phyloP scores from a whole-genome alignment of 2,329 filamentous ascomycete species.

The Teratosphaeria pseudoeucalypti region DNA sequence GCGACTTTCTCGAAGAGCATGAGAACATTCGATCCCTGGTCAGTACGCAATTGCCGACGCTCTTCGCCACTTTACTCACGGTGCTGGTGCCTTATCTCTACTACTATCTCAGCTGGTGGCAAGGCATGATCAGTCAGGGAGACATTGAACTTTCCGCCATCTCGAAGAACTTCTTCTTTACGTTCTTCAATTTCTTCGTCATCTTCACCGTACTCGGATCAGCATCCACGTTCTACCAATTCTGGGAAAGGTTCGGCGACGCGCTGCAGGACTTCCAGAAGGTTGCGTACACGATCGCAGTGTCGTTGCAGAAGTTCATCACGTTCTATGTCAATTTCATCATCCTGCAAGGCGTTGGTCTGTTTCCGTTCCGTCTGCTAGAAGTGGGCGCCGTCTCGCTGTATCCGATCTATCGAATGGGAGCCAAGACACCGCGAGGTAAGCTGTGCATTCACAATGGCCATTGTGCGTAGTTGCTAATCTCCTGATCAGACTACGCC shows the following conservation, averaged over 20 bases:
- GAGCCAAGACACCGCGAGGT: slow-evolving; percentile 72
- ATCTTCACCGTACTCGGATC: slow-evolving; percentile 85
- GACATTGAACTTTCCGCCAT: slow-evolving; percentile 92
- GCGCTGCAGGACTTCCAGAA: slow-evolving; percentile 68
- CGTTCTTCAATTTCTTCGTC: slow-evolving; percentile 97
- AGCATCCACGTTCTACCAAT: slow-evolving; percentile 60
- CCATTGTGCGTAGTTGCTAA: neutral
- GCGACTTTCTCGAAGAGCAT: slow-evolving; percentile 56
- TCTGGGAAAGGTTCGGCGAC: slow-evolving; percentile 55
- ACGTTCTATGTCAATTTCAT: slow-evolving; percentile 91
- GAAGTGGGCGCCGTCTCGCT: slow-evolving; percentile 78
- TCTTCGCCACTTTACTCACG: slow-evolving; percentile 77
- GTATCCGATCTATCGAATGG: slow-evolving; percentile 69
- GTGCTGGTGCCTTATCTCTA: slow-evolving; percentile 88
- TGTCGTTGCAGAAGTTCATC: slow-evolving; percentile 62
- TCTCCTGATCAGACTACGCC: slow-evolving; percentile 52
- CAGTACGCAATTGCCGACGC: slow-evolving; percentile 76
- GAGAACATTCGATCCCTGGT: slow-evolving; percentile 64
- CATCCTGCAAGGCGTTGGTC: slow-evolving; percentile 81
- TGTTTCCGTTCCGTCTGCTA: slow-evolving; percentile 84
- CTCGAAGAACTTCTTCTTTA: slow-evolving; percentile 97
- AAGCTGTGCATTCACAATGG: slow-evolving; percentile 5
- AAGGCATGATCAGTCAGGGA: slow-evolving; percentile 90
- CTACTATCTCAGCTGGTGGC: slow-evolving; percentile 78
- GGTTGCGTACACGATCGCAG: slow-evolving; percentile 65